A percentile compares a stretch with the other conserved stretches of the same genome.
phyloP scores from a whole-genome alignment of 2,329 filamentous ascomycete species.

The Botrytis tulipae region DNA sequence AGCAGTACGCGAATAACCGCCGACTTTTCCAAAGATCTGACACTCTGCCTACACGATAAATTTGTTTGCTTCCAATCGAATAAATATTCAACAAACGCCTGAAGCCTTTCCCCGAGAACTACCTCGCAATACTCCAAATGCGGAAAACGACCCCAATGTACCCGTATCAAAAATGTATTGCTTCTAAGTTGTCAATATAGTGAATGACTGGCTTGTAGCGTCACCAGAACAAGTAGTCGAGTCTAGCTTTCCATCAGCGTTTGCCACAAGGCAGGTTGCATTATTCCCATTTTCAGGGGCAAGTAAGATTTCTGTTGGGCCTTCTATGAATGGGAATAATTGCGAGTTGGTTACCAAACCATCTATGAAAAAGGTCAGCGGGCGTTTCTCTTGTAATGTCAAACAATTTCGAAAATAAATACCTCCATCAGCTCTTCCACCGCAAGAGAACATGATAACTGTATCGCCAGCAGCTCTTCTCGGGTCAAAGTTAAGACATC shows the following conservation, averaged over 20 bases:
- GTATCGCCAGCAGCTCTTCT: conserved; percentile 51
- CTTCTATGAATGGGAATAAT: conserved; percentile 47
- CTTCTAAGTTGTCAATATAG: conserved; percentile 21
- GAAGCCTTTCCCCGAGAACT: neutral
- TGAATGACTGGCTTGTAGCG: conserved; percentile 26
- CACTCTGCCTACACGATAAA: neutral
- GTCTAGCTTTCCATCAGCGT: conserved; percentile 30
- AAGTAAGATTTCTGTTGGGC: conserved; percentile 43
- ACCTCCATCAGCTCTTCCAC: conserved; percentile 54
- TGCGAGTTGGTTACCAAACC: conserved; percentile 45
- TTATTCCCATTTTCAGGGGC: conserved; percentile 47
- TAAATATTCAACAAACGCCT: neutral
- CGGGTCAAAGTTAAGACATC: conserved; percentile 58
- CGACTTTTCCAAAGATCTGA: neutral
- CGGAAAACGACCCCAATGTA: neutral
- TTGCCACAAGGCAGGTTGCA: conserved; percentile 45
- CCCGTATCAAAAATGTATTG: neutral
- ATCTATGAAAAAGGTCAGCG: conserved; percentile 26
- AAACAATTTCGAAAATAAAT: neutral
- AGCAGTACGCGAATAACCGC: neutral
- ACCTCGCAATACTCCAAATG: neutral
- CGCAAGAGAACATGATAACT: conserved; percentile 58
- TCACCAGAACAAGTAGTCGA: conserved; percentile 25
- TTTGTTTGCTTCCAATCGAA: neutral
- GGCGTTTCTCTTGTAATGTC: neutral